Base-by-base conservation (phyloP, 2,329 filamentous ascomycete genomes). In the Neoarthrinium moseri region DNA sequence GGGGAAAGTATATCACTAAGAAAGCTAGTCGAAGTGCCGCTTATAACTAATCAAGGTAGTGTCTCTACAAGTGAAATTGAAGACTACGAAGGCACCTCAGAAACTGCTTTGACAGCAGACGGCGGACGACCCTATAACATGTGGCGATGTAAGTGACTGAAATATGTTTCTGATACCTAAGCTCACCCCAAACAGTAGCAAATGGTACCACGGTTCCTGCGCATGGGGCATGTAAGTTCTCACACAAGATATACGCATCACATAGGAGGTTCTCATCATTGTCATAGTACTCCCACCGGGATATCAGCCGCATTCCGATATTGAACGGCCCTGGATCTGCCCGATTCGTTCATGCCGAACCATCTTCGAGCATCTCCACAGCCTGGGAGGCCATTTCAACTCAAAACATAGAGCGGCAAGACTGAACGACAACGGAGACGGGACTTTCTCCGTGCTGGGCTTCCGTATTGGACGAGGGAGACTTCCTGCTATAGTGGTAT, bases 391-490 rank as follows among this genome's bases (percentile, higher is more conserved):
- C 10, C 59, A 62, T 22, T 59, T 60, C 24, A 50, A 59, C 55
- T 13, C n/a, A 33, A 26, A 45, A 27, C 45, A 64, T 43, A 46
- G 46, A 26, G 46, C 40, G n/a, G 33, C 15, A 1, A 39, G 48
- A 7, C 59, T 70, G 36, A 70, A 72, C 22, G 70, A 72, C 43
- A 72, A 72, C 22, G 53, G 55, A 3, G 70, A 72, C 8, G 70
- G 70, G 3, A 72, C 69, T 0, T 41, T 72, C 8, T 59, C 64
- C 13, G 48, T 59, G 8, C 32, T 68, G 3, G 54, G 54, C 8
- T 45, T 29, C 34, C 22, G 29, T 5, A 21, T 35, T 4, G 42
- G 24, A 8, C 8, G 12, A 3, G 44, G 39, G 7, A 15, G 32
- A 12, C 18, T 12, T n/a, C 35, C 49, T 20, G 42, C 52, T 2